Evolutionary conservation across 805 yeast species (phyloP).

Genomic region (Saturnispora silvae): DNA sequence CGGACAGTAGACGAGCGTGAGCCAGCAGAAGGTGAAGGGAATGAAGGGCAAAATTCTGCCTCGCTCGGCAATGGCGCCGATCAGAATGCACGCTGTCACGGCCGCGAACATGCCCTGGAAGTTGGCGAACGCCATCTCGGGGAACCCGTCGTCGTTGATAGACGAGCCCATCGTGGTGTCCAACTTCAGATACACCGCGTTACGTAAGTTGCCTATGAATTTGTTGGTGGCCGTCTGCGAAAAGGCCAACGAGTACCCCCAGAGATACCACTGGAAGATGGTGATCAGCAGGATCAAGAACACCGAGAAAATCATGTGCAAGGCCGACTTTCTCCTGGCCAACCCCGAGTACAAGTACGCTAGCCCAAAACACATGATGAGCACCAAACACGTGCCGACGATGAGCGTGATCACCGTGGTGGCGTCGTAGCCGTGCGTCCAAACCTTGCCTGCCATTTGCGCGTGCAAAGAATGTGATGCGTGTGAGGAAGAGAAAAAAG

Average conservation of each 20-base stretch:
- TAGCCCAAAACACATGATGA: conserved; percentile 91
- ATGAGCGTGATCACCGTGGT: conserved; percentile 43
- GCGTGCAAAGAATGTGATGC: neutral
- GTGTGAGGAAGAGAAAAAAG: neutral
- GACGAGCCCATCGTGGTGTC: conserved; percentile 27
- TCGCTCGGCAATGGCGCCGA: conserved; percentile 90
- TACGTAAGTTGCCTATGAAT: conserved; percentile 78
- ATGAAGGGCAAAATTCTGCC: conserved; percentile 81
- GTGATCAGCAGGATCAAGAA: conserved; percentile 39
- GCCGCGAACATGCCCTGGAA: conserved; percentile 88
- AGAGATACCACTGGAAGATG: conserved; percentile 88
- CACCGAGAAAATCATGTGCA: conserved; percentile 75
- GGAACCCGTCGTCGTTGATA: conserved; percentile 25
- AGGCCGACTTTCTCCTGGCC: conserved; percentile 82
- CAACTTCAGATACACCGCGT: conserved; percentile 72
- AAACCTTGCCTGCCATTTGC: conserved; percentile 8
- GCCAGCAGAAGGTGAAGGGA: conserved; percentile 77
- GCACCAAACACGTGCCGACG: conserved; percentile 58
- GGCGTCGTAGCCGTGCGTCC: conserved; percentile 28
- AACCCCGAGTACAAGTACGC: conserved; percentile 88
- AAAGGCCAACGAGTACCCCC: conserved; percentile 96
- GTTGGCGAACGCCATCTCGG: conserved; percentile 74
- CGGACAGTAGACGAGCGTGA: conserved; percentile 88
- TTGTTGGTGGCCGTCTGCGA: conserved; percentile 68
- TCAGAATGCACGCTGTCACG: conserved; percentile 84